phyloP scores from a whole-genome alignment of 2,329 filamentous ascomycete species.

The Colletotrichum sp. region DNA sequence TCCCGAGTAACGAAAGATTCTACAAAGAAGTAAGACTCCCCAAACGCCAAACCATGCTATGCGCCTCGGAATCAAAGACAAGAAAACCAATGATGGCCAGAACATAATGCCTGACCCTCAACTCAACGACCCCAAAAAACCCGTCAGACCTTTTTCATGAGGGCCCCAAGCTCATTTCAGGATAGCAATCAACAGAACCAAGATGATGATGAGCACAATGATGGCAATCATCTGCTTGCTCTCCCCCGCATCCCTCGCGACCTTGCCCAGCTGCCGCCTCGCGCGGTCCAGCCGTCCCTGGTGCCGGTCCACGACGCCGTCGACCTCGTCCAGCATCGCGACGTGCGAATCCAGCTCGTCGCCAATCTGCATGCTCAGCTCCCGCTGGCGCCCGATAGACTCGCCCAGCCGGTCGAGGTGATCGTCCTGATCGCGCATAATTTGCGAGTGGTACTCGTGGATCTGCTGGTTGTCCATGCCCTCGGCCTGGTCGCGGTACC shows the following conservation, averaged over 20 bases:
- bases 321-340: slow-evolving; percentile 86
- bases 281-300: slow-evolving; percentile 78
- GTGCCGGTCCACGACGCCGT: slow-evolving; percentile 83
- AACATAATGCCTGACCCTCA: slow-evolving; percentile 43
- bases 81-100: not conserved
- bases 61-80: not conserved
- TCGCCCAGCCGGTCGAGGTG: slow-evolving; percentile 89
- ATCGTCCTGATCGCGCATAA: slow-evolving; percentile 89
- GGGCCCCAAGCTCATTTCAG: slow-evolving; percentile 66
- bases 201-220: slow-evolving; percentile 79
- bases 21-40: not conserved
- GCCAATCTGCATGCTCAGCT: slow-evolving; percentile 94
- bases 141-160: not conserved
- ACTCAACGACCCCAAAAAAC: not conserved
- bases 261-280: slow-evolving; percentile 70
- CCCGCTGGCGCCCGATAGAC: slow-evolving; percentile 86
- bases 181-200: slow-evolving; percentile 83
- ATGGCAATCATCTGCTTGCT: slow-evolving; percentile 88
- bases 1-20: not conserved
- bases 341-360: slow-evolving; percentile 94
- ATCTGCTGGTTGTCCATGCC: slow-evolving; percentile 82
- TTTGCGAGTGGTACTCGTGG: slow-evolving; percentile 80
- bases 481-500: slow-evolving; percentile 65
- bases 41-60: slow-evolving; percentile 21
- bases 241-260: slow-evolving; percentile 78